Percentiles rank a stretch among this genome's conserved stretches.
Conservation (phyloP, 73 alveolate genomes). For the Paramecium octaurelia region DNA sequence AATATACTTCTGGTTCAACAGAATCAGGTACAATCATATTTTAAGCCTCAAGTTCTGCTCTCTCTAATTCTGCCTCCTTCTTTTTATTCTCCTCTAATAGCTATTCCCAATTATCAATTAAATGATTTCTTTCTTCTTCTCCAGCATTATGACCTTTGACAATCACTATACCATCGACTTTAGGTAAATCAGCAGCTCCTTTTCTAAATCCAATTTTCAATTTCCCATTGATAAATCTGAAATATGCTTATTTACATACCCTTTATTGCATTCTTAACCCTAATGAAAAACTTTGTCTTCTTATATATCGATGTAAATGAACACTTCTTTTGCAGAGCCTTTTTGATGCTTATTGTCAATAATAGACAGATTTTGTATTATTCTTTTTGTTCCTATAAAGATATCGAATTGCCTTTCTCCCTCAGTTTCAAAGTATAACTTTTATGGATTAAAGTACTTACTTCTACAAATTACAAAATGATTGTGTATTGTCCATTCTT, state of each 20-base stretch:
- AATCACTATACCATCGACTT: slow-evolving; percentile 9
- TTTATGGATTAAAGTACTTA: neutral
- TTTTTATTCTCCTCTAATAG: neutral
- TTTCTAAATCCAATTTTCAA: neutral
- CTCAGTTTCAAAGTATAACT: slow-evolving; percentile 14
- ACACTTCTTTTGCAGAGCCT: slow-evolving; percentile 24
- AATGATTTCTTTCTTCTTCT: slow-evolving; percentile 5
- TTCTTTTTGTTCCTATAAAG: neutral
- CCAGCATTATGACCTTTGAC: slow-evolving; percentile 42
- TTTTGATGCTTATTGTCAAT: neutral
- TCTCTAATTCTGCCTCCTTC: neutral
- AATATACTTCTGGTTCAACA: neutral
- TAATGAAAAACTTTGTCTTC: neutral
- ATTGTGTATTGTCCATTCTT: neutral
- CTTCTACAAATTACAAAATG: slow-evolving; percentile 42
- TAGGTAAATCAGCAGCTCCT: slow-evolving; percentile 40
- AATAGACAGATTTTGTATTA: neutral
- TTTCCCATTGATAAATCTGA: neutral
- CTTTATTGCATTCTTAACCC: neutral
- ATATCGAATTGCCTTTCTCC: slow-evolving; percentile 10
- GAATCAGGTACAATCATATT: neutral
- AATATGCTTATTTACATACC: neutral
- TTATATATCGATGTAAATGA: neutral
- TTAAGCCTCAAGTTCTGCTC: neutral
- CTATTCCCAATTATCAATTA: slow-evolving; percentile 20